These are phyloP conservation scores for Edaphochlamys debaryana DNA, from an alignment of 139 green algal species.

Conservation along the genomic window DNA sequence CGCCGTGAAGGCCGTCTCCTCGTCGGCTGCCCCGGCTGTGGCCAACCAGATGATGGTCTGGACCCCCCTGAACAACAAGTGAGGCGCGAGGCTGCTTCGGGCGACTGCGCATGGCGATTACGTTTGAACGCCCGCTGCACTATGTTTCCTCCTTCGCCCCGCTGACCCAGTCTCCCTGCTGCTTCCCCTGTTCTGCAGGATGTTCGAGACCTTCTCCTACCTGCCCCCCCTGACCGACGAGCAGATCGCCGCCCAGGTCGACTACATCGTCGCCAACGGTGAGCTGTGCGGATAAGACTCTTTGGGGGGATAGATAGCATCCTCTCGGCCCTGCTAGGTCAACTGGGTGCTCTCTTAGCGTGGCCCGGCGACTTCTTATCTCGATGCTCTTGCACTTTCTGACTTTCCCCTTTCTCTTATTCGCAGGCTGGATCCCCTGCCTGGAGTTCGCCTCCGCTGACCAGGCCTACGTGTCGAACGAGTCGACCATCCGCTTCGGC, in stretches of 20 bases:
- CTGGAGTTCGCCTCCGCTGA: conserved; percentile 93
- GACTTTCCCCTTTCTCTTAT: not conserved
- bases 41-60: conserved; percentile 83
- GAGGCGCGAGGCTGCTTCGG: conserved; percentile 11
- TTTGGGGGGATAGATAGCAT: not conserved
- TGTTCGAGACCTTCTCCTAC: conserved; percentile 99
- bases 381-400: too few relatives aligned
- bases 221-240: conserved; percentile 93
- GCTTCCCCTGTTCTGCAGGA: conserved; percentile 61
- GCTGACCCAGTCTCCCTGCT: not conserved
- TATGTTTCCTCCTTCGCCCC: not conserved
- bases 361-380: too few relatives aligned
- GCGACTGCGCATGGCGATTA: not conserved
- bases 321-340: too few relatives aligned
- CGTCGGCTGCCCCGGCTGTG: conserved; percentile 66
- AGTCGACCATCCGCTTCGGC: conserved; percentile 74
- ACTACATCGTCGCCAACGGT: conserved; percentile 94
- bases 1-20: conserved; percentile 39
- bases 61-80: conserved; percentile 88
- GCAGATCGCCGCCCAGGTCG: conserved; percentile 93
- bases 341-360: too few relatives aligned
- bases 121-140: not conserved
- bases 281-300: not conserved
- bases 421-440: conserved; percentile 81
- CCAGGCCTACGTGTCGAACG: conserved; percentile 77